Evolutionary conservation across 495 filamentous ascomycete species (phyloP).

Genomic region (Penicillium pancosmium): DNA sequence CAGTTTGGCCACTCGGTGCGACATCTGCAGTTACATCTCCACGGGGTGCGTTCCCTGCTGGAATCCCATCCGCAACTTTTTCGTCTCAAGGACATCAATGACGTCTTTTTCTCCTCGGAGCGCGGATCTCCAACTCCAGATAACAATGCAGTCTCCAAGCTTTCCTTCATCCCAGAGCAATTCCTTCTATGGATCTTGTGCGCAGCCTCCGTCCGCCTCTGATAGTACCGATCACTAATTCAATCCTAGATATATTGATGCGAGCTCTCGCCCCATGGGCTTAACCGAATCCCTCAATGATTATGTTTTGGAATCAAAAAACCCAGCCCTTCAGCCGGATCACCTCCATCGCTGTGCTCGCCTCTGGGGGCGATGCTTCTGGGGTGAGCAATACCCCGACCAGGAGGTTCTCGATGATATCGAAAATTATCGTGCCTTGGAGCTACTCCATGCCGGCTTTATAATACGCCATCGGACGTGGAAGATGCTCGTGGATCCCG

Average conservation of each 20-base stretch:
- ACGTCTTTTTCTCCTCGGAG: conserved; percentile 34
- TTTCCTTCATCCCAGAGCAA: conserved; percentile 46
- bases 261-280: conserved; percentile 37
- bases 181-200: conserved; percentile 46
- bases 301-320: conserved; percentile 38
- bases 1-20: conserved; percentile 45
- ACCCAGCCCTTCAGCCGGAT: conserved; percentile 42
- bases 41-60: conserved; percentile 43
- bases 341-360: conserved; percentile 43
- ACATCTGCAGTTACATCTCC: conserved; percentile 45
- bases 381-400: conserved; percentile 49
- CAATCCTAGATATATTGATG: conserved; percentile 39
- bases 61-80: conserved; percentile 45
- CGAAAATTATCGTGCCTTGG: conserved; percentile 47
- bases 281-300: conserved; percentile 43
- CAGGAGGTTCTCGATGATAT: conserved; percentile 52
- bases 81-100: conserved; percentile 37
- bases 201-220: conserved; percentile 4
- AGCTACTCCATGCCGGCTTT: conserved; percentile 39
- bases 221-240: conserved; percentile 8
- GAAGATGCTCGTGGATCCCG: conserved; percentile 39
- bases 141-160: conserved; percentile 19
- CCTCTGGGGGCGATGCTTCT: conserved; percentile 48
- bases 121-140: conserved; percentile 11
- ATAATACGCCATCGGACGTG: conserved; percentile 44